Evolutionary conservation across 495 filamentous ascomycete genomes (phyloP), one percentile per base, ranked within the genome.

Genomic region (Aspergillus saccharolyticus): DNA sequence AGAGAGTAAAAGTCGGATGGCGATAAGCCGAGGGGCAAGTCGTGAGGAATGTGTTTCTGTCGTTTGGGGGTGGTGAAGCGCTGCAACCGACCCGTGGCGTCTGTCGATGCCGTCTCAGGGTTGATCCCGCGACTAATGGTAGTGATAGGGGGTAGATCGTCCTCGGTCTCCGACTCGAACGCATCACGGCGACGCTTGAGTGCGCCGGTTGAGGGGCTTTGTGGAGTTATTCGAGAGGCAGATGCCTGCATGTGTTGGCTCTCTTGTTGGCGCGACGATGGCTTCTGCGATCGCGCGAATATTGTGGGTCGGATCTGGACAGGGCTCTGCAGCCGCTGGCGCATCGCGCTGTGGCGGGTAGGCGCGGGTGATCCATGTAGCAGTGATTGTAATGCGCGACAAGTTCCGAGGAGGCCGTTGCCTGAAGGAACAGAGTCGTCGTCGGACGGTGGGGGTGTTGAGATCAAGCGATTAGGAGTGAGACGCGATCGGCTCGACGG

Each of bases 321-420:
- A 7, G 83, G 75, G 56, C 79, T 80, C 56, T 79, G 78, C 42
- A 83, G 77, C 21, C 79, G 76, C 49, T 67, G 68, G 3, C 66
- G 70, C 63, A 67, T 72, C 24, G 61, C 44, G 71, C 71, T 63
- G 61, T 57, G 76, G 57, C 69, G 67, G 12, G 67, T 66, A 15
- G 75, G 70, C 22, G 67, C 67, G 21, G 70, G 74, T 3, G 75
- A 74, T 42, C 70, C 69, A 22, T 73, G 72, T 21, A 91, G 77
- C 56, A 89, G 83, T 0, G 83, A 83, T 62, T 91, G 88, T 0
- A 91, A 79, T 3, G 85, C 82, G 68, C 85, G 86, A 69, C 86
- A 90, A 54, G 86, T 85, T 44, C 78, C 80, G 62, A 85, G 78
- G 53, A 89, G 80, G 69, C 84, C 82, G 62, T 75, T 74, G 60